Base-by-base conservation (phyloP, 140 eudicot genomes). In the Oenanthe javanica region DNA sequence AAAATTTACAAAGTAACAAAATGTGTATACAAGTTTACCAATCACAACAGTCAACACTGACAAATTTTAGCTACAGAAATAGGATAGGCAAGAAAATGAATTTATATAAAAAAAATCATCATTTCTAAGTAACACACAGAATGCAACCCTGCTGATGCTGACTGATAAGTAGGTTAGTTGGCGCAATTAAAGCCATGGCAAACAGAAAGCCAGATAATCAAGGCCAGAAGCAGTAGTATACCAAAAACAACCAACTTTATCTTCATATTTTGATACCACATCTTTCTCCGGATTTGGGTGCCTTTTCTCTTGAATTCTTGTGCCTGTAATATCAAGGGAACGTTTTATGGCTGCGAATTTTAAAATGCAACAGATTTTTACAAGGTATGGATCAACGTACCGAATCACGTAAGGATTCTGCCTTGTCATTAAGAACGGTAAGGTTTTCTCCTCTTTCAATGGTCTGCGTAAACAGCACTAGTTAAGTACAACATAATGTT, bases 391-490 rank as follows among this genome's bases (percentile, higher is more conserved):
- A 4, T 74, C 64, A 79, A 82, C 89, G 4, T 88, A 91, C 98
- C 84, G 94, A 91, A 78, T 89, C 83, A 51, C 94, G 96, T 45
- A 93, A 84, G 66, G 85, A 87, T 85, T 91, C 91, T 70, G 96
- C 93, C 85, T 93, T 93, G 86, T 85, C 83, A 43, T 81, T 81
- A 55, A 91, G 85, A 69, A 51, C 70, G 49, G 91, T 83, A 79
- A 93, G 84, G 88, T 86, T 89, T 82, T 87, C 91, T 49, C 96
- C 98, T 83, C 98, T 89, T 70, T 89, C 94, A 12, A 93, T 88
- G 51, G 96, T 86, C 98, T 93, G 89, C 49, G 88, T 84, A 40
- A 46, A 31, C 11, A 73, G 78, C 61, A 47, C 6, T 52, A 83
- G 38, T 61, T 76, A 59, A 80, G 52, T 73, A 77, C 59, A 64